These are phyloP conservation scores for Oryza nivara DNA, from an alignment of 176 grass and related monocot species.

Conservation along the genomic window DNA sequence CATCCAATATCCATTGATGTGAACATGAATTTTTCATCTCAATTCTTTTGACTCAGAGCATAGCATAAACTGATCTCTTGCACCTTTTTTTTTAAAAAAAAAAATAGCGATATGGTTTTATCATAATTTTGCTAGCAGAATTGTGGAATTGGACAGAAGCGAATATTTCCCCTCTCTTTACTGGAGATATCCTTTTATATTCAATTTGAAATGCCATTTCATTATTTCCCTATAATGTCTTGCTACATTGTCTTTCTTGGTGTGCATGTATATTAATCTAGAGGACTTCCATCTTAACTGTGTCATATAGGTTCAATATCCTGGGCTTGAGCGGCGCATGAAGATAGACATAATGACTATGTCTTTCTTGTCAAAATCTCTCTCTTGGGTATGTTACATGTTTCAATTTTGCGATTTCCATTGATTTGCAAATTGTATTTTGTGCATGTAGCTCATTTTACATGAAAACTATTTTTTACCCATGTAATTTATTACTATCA, in stretches of 20 bases:
- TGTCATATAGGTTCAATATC: constrained; percentile 86
- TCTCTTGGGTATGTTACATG: constrained; percentile 74
- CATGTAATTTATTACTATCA: constrained; percentile 2
- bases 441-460: background rate
- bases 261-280: constrained; percentile 32
- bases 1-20: constrained; percentile 3
- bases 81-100: background rate
- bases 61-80: constrained; percentile 9
- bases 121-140: constrained; percentile 29
- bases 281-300: constrained; percentile 24
- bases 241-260: constrained; percentile 5
- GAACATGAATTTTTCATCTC: constrained; percentile 14
- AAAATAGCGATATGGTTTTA: background rate
- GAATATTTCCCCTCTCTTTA: constrained; percentile 11
- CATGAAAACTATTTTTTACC: background rate
- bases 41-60: background rate
- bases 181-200: constrained; percentile 13
- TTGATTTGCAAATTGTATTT: constrained; percentile 29
- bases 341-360: constrained; percentile 96
- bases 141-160: constrained; percentile 7
- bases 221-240: background rate
- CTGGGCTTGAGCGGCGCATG: constrained; percentile 89
- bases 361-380: constrained; percentile 77
- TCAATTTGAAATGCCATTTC: background rate
- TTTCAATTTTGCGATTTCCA: background rate